phyloP scores from a whole-genome alignment of 225 moss, liverwort and hornwort genomes.

The Sphagnum contortum region DNA sequence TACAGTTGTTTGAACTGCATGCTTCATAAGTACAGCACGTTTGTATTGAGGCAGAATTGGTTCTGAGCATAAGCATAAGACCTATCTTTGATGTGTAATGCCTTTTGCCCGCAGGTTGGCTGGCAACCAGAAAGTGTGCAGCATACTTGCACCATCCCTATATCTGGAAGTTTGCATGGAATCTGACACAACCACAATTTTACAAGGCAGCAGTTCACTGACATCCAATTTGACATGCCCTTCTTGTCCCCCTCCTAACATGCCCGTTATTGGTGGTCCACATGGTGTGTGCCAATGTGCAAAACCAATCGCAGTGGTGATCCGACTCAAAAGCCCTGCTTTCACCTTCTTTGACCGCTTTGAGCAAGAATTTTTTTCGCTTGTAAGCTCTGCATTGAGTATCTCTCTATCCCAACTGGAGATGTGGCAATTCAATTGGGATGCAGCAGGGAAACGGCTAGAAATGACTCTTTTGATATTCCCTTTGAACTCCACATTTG shows the following conservation, averaged over 20 bases:
- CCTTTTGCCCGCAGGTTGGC: constrained; percentile 15
- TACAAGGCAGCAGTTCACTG: too few species aligned
- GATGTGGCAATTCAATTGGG: constrained; percentile 10
- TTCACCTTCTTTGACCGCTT: constrained; percentile 32
- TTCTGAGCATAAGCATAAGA: too few species aligned
- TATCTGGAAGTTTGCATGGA: constrained; percentile 16
- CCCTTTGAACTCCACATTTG: constrained; percentile 18
- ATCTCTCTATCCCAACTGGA: constrained; percentile 16
- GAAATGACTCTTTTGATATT: constrained; percentile 29
- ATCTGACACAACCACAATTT: too few species aligned
- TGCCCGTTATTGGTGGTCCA: constrained; percentile 7
- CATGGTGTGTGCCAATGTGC: constrained; percentile 26
- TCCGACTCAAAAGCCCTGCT: constrained; percentile 42
- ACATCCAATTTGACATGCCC: constrained; percentile 5
- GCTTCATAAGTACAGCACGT: too few species aligned
- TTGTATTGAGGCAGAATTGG: too few species aligned
- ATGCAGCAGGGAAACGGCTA: constrained; percentile 1
- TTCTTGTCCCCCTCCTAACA: constrained; percentile 7
- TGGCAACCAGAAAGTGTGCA: constrained; percentile 30
- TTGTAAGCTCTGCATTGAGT: constrained; percentile 14
- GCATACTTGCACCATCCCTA: constrained; percentile 6
- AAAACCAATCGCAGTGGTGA: constrained; percentile 22
- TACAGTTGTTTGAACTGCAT: background rate
- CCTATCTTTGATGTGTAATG: too few species aligned
- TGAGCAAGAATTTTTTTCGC: constrained; percentile 12